Evolutionary conservation across 2,329 filamentous ascomycete species (phyloP).

Genomic region (Fusarium poae): DNA sequence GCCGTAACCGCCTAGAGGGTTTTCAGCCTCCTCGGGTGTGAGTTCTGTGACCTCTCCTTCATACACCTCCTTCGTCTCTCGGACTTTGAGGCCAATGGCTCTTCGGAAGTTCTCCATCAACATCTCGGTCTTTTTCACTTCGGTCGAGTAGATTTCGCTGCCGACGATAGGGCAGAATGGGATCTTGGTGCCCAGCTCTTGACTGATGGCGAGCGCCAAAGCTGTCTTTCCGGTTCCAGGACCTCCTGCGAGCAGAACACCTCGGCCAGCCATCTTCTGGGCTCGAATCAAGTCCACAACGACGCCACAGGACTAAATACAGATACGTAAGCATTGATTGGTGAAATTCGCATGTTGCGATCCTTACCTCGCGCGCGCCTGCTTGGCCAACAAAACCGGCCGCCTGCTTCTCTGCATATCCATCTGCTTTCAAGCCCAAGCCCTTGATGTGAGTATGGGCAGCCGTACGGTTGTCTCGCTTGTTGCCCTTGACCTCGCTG

Average conservation of each 20-base stretch:
- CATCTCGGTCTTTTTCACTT: slow-evolving; percentile 99
- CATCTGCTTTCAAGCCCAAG: slow-evolving; percentile 87
- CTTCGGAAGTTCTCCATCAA: slow-evolving; percentile 99
- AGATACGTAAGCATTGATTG: slow-evolving; percentile 35
- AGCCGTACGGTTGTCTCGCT: slow-evolving; percentile 94
- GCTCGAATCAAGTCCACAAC: slow-evolving; percentile 95
- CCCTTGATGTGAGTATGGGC: slow-evolving; percentile 99
- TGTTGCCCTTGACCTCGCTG: slow-evolving; percentile 93
- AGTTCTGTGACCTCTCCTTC: slow-evolving; percentile 98
- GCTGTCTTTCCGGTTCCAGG: slow-evolving; percentile 98
- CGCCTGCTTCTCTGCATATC: slow-evolving; percentile 81
- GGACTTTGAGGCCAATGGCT: slow-evolving; percentile 95
- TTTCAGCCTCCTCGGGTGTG: slow-evolving; percentile 97
- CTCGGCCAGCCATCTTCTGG: slow-evolving; percentile 97
- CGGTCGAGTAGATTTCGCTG: slow-evolving; percentile 96
- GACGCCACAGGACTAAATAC: slow-evolving; percentile 84
- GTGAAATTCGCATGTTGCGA: neutral
- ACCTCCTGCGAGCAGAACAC: slow-evolving; percentile 91
- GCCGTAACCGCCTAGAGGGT: slow-evolving; percentile 95
- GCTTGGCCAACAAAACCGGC: slow-evolving; percentile 92
- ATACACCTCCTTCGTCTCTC: slow-evolving; percentile 99
- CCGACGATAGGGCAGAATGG: slow-evolving; percentile 98
- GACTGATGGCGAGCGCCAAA: slow-evolving; percentile 92
- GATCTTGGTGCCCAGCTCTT: slow-evolving; percentile 97
- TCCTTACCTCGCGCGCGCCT: slow-evolving; percentile 83